Conservation (phyloP, 306 rosid genomes). For the Quercus wislizeni region DNA sequence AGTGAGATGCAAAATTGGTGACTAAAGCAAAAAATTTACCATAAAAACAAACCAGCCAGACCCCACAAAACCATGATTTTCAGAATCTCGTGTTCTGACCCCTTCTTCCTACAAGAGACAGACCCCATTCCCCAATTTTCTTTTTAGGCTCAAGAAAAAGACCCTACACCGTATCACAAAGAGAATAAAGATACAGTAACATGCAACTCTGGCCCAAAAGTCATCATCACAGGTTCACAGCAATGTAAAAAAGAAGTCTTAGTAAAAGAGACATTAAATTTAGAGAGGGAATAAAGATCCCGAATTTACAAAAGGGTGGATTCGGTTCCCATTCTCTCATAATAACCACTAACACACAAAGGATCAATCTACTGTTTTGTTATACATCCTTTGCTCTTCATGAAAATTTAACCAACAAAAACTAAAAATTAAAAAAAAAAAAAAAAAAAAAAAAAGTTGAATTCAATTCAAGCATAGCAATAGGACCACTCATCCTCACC, state of each 20-base stretch:
- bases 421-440: not conserved
- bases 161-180: slow-evolving; percentile 15
- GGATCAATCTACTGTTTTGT: slow-evolving; percentile 29
- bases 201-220: no score
- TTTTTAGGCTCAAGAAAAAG: not conserved
- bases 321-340: slow-evolving; percentile 34
- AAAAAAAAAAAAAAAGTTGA: slow-evolving; percentile 4
- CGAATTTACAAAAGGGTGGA: slow-evolving; percentile 42
- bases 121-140: not conserved
- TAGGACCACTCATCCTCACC: slow-evolving; percentile 71
- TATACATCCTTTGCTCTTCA: slow-evolving; percentile 32
- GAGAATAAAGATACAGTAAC: not conserved
- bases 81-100: slow-evolving; percentile 16
- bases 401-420: slow-evolving; percentile 1
- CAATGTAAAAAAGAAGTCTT: not conserved
- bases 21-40: not conserved
- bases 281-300: slow-evolving; percentile 31
- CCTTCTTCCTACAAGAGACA: not conserved
- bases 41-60: not conserved
- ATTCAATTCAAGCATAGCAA: slow-evolving; percentile 50
- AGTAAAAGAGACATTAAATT: slow-evolving; percentile 23
- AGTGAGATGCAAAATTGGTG: not conserved
- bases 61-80: slow-evolving; percentile 31
- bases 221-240: no score
- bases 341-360: slow-evolving; percentile 19